Evolutionary conservation across 495 filamentous ascomycete species (phyloP).

Genomic region (Aspergillus sclerotioniger): DNA sequence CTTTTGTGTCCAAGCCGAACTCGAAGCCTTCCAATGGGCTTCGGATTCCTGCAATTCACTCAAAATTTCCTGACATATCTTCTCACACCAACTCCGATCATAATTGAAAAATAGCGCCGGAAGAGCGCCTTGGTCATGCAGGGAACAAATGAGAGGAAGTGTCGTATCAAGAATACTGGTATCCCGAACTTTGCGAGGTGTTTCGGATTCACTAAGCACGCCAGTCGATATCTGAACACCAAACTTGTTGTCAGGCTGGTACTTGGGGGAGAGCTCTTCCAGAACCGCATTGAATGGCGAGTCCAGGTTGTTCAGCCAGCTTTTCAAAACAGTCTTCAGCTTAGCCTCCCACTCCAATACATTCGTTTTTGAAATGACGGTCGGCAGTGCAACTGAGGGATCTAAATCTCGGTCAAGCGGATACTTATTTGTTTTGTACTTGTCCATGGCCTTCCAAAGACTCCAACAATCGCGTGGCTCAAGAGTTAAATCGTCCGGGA

Average conservation of each 20-base stretch:
- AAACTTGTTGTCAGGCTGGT: not conserved
- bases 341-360: slow-evolving; percentile 61
- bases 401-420: slow-evolving; percentile 45
- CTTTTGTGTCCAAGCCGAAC: slow-evolving; percentile 56
- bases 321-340: slow-evolving; percentile 56
- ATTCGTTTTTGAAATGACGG: slow-evolving; percentile 56
- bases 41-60: slow-evolving; percentile 53
- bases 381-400: slow-evolving; percentile 42
- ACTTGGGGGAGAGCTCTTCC: slow-evolving; percentile 24
- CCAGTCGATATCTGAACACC: slow-evolving; percentile 8
- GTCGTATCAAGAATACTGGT: slow-evolving; percentile 41
- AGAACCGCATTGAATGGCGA: slow-evolving; percentile 66
- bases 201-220: not conserved
- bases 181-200: not conserved
- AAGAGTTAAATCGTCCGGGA: slow-evolving; percentile 62
- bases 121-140: slow-evolving; percentile 62
- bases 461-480: slow-evolving; percentile 68
- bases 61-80: slow-evolving; percentile 46
- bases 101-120: slow-evolving; percentile 79
- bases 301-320: slow-evolving; percentile 57
- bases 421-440: slow-evolving; percentile 45
- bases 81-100: slow-evolving; percentile 62
- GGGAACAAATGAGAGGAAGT: slow-evolving; percentile 57
- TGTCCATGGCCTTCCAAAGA: slow-evolving; percentile 61
- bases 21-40: slow-evolving; percentile 51